These are phyloP conservation scores for Albizia julibrissin DNA, from an alignment of 306 rosid species.

Conservation along the genomic window DNA sequence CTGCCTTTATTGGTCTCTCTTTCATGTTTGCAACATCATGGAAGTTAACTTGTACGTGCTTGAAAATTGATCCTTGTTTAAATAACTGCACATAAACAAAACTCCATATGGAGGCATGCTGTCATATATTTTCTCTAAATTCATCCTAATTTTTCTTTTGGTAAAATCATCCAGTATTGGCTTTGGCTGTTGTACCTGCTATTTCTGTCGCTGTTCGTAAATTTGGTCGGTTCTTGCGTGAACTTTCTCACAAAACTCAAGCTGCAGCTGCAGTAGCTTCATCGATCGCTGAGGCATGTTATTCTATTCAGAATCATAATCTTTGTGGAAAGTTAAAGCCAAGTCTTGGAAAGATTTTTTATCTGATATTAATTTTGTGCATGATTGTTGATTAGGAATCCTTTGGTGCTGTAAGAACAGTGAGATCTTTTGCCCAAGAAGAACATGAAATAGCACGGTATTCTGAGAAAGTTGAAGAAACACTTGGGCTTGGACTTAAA, in stretches of 20 bases:
- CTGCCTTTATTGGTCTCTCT: constrained; percentile 67
- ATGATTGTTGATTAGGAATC: constrained; percentile 56
- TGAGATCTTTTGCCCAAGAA: constrained; percentile 83
- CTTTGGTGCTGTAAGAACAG: constrained; percentile 85
- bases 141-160: constrained; percentile 24
- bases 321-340: not conserved
- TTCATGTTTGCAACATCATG: constrained; percentile 83
- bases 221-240: constrained; percentile 82
- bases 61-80: constrained; percentile 20
- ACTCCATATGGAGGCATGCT: not conserved
- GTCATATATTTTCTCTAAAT: constrained; percentile 4
- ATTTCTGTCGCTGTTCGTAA: constrained; percentile 73
- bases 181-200: constrained; percentile 75
- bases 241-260: constrained; percentile 81
- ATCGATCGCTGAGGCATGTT: constrained; percentile 75
- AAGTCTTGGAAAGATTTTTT: constrained; percentile 6
- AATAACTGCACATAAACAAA: not conserved
- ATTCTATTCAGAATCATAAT: not conserved
- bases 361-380: constrained; percentile 20
- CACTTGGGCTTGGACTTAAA: constrained; percentile 69
- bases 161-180: constrained; percentile 52
- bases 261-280: constrained; percentile 86
- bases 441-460: constrained; percentile 60
- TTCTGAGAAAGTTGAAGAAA: constrained; percentile 77
- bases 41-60: constrained; percentile 71